Conservation (phyloP, 495 filamentous ascomycete genomes). For the Bathelium albidoporum region DNA sequence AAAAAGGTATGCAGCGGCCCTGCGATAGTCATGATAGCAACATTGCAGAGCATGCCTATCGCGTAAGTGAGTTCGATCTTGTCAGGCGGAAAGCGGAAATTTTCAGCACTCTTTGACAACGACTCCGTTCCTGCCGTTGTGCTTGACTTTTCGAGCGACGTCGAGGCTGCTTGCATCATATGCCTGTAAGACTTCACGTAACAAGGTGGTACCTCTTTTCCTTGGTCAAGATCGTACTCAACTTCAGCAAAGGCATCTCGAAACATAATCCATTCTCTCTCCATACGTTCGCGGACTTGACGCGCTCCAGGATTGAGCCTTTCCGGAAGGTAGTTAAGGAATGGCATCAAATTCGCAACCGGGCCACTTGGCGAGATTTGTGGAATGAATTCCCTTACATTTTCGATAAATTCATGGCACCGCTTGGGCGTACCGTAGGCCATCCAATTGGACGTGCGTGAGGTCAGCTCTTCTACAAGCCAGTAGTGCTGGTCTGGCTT, state of each 20-base stretch:
- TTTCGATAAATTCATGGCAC: not conserved
- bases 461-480: not conserved
- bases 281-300: not conserved
- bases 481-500: not conserved
- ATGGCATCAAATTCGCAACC: not conserved
- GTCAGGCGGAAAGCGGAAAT: not conserved
- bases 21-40: constrained; percentile 34
- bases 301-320: not conserved
- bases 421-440: not conserved
- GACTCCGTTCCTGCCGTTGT: not conserved
- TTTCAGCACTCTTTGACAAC: not conserved
- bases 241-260: not conserved
- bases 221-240: not conserved
- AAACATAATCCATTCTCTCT: not conserved
- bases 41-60: constrained; percentile 4
- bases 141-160: not conserved
- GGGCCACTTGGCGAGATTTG: not conserved
- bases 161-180: not conserved
- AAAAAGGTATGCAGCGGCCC: constrained; percentile 40
- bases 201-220: not conserved
- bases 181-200: not conserved
- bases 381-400: not conserved
- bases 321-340: not conserved
- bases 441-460: not conserved
- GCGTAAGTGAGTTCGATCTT: not conserved